A percentile compares a stretch with the other conserved stretches of the same genome.
phyloP scores from a whole-genome alignment of 345 rosid species.

The Angophora floribunda region DNA sequence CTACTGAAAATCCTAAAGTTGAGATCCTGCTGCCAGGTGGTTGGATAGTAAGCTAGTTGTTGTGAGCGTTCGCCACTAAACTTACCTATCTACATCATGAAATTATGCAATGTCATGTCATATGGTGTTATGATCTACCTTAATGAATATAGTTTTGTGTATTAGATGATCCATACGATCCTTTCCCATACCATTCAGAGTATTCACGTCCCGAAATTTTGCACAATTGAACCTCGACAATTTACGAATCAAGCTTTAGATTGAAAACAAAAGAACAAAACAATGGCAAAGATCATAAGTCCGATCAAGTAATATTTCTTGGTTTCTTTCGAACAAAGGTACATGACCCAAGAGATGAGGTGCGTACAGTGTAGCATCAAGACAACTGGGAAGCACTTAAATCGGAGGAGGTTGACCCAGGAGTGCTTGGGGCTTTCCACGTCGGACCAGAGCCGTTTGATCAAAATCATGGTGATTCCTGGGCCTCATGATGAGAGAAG shows the following conservation, averaged over 20 bases:
- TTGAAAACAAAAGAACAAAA: not conserved
- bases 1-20: not conserved
- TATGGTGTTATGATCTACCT: accelerated
- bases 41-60: too few relatives aligned
- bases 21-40: accelerated
- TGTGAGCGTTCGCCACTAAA: too few relatives aligned
- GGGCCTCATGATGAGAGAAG: not conserved
- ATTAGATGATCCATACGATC: not conserved
- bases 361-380: too few relatives aligned
- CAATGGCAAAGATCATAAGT: not conserved
- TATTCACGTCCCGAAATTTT: not conserved
- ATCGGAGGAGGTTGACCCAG: not conserved
- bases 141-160: not conserved
- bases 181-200: not conserved
- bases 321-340: not conserved
- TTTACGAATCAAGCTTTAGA: not conserved
- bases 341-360: too few relatives aligned
- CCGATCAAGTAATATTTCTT: not conserved
- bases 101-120: not conserved
- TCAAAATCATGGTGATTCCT: not conserved
- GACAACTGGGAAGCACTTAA: not conserved
- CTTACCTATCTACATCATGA: not conserved
- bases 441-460: not conserved
- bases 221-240: not conserved
- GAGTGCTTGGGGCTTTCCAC: not conserved